Conservation (phyloP, 352 stramenopile species). For the Albugo laibachii region DNA sequence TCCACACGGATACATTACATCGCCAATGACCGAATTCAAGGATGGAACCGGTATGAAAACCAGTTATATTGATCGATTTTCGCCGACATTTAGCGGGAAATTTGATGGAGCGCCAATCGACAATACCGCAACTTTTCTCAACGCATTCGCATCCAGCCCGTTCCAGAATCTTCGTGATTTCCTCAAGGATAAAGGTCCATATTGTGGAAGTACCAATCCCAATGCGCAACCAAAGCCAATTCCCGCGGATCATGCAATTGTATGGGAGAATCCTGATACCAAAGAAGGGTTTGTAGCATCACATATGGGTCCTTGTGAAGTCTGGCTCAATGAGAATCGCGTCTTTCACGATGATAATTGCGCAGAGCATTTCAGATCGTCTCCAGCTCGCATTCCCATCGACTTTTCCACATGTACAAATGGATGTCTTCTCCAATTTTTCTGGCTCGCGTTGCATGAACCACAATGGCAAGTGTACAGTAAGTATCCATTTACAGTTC, state of each 20-base stretch:
- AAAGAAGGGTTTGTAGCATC: conserved; percentile 24
- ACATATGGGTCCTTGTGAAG: conserved; percentile 33
- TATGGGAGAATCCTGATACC: conserved; percentile 28
- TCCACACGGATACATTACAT: too few species aligned
- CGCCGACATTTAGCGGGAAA: too few species aligned
- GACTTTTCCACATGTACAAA: conserved; percentile 19
- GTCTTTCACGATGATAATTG: conserved; percentile 30
- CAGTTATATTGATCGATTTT: too few species aligned
- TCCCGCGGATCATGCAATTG: neutral
- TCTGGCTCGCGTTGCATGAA: conserved; percentile 35
- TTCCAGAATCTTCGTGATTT: conserved; percentile 6
- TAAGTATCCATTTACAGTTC: too few species aligned
- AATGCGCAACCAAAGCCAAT: conserved; percentile 6
- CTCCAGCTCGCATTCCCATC: conserved; percentile 18
- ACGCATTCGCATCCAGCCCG: too few species aligned
- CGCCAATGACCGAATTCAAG: too few species aligned
- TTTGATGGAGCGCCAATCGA: too few species aligned
- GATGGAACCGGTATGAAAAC: too few species aligned
- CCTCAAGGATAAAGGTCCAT: conserved; percentile 7
- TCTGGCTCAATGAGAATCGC: conserved; percentile 29
- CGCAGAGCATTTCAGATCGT: conserved; percentile 13
- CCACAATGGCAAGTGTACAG: conserved; percentile 38
- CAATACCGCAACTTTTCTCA: too few species aligned
- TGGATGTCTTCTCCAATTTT: conserved; percentile 24
- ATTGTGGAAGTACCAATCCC: conserved; percentile 9